Conservation (phyloP, 2,329 filamentous ascomycete genomes). For the Aspergillus novofumigatus region DNA sequence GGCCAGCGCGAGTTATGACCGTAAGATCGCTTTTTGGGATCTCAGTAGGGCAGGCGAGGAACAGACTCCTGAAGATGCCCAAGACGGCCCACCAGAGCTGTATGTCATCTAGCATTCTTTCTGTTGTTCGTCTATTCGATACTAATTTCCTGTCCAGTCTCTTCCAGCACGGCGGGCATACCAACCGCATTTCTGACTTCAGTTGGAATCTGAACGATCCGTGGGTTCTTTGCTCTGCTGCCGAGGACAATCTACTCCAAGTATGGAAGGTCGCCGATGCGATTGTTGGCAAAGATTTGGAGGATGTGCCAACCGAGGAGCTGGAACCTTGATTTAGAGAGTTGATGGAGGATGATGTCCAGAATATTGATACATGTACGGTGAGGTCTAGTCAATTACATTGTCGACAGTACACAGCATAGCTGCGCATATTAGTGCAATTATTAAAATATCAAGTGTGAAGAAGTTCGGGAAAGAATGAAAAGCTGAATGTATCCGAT, state of each 20-base stretch:
- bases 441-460: not conserved
- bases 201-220: conserved; percentile 97
- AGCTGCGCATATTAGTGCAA: not conserved
- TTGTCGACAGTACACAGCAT: conserved; percentile 30
- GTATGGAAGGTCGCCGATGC: conserved; percentile 85
- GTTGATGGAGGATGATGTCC: conserved; percentile 28
- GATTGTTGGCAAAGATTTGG: conserved; percentile 73
- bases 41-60: conserved; percentile 87
- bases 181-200: conserved; percentile 93
- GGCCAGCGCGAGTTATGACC: conserved; percentile 87
- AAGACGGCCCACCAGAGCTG: conserved; percentile 93
- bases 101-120: conserved; percentile 46
- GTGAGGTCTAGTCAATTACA: not conserved
- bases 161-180: conserved; percentile 99
- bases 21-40: conserved; percentile 95
- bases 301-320: conserved; percentile 72
- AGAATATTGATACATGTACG: conserved; percentile 38
- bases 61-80: conserved; percentile 88
- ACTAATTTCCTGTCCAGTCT: conserved; percentile 50
- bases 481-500: not conserved
- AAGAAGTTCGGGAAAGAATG: not conserved
- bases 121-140: not conserved
- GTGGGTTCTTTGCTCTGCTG: conserved; percentile 92
- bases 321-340: conserved; percentile 51
- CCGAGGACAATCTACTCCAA: conserved; percentile 94